These are phyloP conservation scores for Passiflora organensis DNA, from an alignment of 345 rosid species.

Conservation along the genomic window DNA sequence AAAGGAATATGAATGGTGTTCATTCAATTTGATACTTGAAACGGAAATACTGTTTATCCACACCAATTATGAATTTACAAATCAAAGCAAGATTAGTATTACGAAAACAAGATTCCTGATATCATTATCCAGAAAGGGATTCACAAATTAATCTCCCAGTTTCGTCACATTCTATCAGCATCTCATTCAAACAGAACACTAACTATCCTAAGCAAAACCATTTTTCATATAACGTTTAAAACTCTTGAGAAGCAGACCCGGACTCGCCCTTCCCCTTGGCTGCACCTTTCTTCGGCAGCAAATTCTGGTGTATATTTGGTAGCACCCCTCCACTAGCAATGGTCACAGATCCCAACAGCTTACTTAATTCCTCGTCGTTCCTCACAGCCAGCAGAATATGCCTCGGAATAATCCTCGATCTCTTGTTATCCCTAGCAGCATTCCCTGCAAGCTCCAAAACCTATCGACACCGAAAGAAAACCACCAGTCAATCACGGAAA, in stretches of 20 bases:
- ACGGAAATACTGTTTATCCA: neutral
- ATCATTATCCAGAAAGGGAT: too few relatives aligned
- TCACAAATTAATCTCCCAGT: too few relatives aligned
- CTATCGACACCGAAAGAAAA: neutral
- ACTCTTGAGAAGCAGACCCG: slow-evolving; percentile 17
- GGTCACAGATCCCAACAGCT: slow-evolving; percentile 16
- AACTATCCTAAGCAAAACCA: too few relatives aligned
- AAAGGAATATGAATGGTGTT: neutral
- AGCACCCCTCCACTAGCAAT: slow-evolving; percentile 22
- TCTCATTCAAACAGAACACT: too few relatives aligned
- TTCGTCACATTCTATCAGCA: too few relatives aligned
- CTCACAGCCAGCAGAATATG: slow-evolving; percentile 20
- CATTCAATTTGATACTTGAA: neutral
- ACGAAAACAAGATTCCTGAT: too few relatives aligned
- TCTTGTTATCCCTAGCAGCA: slow-evolving; percentile 23
- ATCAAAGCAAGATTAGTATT: too few relatives aligned
- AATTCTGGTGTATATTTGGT: slow-evolving; percentile 17
- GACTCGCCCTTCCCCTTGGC: slow-evolving; percentile 14
- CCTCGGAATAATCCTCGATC: slow-evolving; percentile 19
- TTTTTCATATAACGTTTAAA: neutral
- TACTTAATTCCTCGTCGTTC: slow-evolving; percentile 21
- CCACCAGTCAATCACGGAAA: too few relatives aligned
- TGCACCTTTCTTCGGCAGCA: slow-evolving; percentile 15
- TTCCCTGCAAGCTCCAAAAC: slow-evolving; percentile 24
- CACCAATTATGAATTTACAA: too few relatives aligned